phyloP scores from a whole-genome alignment of 2,329 filamentous ascomycete genomes.

The Aspergillus novoparasiticus region DNA sequence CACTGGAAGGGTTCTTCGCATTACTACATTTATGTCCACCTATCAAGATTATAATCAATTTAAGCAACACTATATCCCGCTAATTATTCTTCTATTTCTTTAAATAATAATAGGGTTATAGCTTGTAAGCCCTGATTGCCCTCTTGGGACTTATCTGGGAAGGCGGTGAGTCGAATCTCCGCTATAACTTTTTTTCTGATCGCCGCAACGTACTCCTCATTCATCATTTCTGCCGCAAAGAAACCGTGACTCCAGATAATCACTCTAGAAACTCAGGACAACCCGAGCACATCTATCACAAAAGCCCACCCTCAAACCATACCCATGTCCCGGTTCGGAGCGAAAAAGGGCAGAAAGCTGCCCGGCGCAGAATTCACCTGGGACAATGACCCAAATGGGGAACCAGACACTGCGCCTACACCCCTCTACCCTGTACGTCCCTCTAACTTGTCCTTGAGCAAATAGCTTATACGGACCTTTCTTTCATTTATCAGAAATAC shows the following conservation, averaged over 20 bases:
- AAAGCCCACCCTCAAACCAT: too few species aligned
- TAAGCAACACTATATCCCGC: too few species aligned
- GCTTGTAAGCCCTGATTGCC: slow-evolving; percentile 17
- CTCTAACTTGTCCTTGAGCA: not conserved
- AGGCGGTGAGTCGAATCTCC: slow-evolving; percentile 28
- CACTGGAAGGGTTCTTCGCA: not conserved
- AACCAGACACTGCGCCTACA: slow-evolving; percentile 47
- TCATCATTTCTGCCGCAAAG: not conserved
- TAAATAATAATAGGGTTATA: slow-evolving; percentile 10
- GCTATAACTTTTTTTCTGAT: slow-evolving; percentile 26
- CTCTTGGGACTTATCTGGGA: slow-evolving; percentile 3
- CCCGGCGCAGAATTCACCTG: slow-evolving; percentile 47
- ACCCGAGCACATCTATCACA: not conserved
- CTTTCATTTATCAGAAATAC: slow-evolving; percentile 37
- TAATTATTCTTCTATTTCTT: not conserved
- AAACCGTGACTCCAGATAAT: not conserved
- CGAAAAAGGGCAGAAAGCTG: slow-evolving; percentile 40
- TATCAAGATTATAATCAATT: not conserved
- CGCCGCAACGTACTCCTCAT: slow-evolving; percentile 3
- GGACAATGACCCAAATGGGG: slow-evolving; percentile 42
- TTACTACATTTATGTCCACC: not conserved
- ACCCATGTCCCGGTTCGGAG: slow-evolving; percentile 44
- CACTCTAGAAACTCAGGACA: not conserved
- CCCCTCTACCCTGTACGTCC: slow-evolving; percentile 50
- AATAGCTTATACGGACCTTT: not conserved